Evolutionary conservation across 768 basidiomycete species (phyloP).

Genomic region (Suillus ampliporus): DNA sequence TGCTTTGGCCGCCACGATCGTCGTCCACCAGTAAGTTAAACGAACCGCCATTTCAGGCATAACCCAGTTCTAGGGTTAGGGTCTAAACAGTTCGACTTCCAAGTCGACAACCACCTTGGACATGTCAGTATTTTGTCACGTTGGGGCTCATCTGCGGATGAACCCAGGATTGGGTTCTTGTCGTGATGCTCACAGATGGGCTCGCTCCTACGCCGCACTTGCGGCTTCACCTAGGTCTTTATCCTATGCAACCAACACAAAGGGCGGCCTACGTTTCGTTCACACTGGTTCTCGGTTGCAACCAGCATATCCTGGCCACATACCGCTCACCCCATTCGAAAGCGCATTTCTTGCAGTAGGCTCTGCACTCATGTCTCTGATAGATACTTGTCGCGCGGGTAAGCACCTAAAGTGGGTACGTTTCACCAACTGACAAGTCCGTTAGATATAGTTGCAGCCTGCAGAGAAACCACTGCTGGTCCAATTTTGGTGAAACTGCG

Average conservation of each 20-base stretch:
- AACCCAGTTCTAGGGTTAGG: slow-evolving; percentile 9
- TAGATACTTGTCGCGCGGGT: slow-evolving; percentile 88
- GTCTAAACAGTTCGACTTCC: background rate
- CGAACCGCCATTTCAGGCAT: background rate
- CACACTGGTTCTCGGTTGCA: slow-evolving; percentile 17
- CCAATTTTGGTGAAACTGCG: slow-evolving; percentile 76
- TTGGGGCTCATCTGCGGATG: background rate
- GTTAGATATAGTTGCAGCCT: slow-evolving; percentile 92
- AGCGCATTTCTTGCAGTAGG: slow-evolving; percentile 86
- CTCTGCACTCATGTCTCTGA: slow-evolving; percentile 80
- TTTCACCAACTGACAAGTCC: background rate
- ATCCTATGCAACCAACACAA: background rate
- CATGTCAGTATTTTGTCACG: background rate
- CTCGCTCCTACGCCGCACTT: slow-evolving; percentile 1
- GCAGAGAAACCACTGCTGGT: slow-evolving; percentile 92
- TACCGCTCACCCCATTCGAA: slow-evolving; percentile 83
- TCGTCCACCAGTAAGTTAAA: background rate
- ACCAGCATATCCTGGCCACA: slow-evolving; percentile 79
- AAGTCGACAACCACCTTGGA: background rate
- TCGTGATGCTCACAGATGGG: background rate
- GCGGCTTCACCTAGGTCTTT: background rate
- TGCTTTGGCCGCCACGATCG: background rate
- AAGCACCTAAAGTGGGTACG: slow-evolving; percentile 30
- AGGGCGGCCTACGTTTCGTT: slow-evolving; percentile 18
- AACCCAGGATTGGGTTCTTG: background rate